Evolutionary conservation across 805 yeast species (phyloP), one percentile per base, ranked within the genome.

Genomic region (Metschnikowia bowlesiae): DNA sequence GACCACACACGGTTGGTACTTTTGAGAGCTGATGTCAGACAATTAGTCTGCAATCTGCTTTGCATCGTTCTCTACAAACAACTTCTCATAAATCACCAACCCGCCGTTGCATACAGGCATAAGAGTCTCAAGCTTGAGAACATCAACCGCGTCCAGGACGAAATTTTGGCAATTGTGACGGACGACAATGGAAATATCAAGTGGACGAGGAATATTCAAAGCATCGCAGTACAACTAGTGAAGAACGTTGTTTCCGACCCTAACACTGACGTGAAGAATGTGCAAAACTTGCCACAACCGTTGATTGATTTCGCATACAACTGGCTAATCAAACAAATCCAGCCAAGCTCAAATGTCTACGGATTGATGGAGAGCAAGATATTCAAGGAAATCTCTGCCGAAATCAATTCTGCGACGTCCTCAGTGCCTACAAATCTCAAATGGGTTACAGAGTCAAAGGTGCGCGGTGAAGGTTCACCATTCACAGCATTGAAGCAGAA

Each of bases 111-210:
- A 13, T 54, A 53, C 44, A 48, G 58, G 39, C 48, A 34, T 10
- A 51, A 48, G 7, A 39, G 55, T 14, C 56, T 69, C 31, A 60
- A 66, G 38, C 63, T 70, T 18, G 73, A 72, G 44, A 65, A 74
- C 39, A 62, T 78, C 50, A 65, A 70, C 47, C 71, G 67, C 45
- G 73, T 89, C 49, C 89, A 85, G 65, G 82, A 75, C 46, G 92
- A 88, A 60, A 80, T 89, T 39, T 69, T 87, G 48, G 85, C 91
- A 32, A 85, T 89, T 42, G 89, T 89, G 14, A 81, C 89, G 33
- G 96, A 89, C 67, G 89, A 86, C 52, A 86, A 84, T 60, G 96
- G 96, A 1, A 87, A 87, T 64, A 82, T 88, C 51, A 88, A 90
- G 70, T 89, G 96, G 96, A 89, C 96, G 0, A 80, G 88, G 62